These are phyloP conservation scores for Mikania micrantha DNA, from an alignment of 129 eudicot genomes.

Conservation along the genomic window DNA sequence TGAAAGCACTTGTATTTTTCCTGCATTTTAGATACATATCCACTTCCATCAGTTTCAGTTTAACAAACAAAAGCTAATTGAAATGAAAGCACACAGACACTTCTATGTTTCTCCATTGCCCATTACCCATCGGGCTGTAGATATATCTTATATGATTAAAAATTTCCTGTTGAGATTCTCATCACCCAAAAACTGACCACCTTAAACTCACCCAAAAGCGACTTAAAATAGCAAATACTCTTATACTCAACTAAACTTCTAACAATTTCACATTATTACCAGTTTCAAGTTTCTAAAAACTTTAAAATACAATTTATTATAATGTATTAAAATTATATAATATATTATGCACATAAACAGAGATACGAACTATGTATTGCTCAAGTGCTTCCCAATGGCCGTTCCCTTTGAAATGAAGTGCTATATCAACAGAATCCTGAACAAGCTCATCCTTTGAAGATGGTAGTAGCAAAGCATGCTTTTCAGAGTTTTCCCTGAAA, in stretches of 20 bases:
- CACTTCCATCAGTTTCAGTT: neutral
- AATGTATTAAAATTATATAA: neutral
- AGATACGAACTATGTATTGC: slow-evolving; percentile 67
- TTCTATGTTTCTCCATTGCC: neutral
- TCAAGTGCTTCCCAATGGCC: slow-evolving; percentile 91
- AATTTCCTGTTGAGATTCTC: neutral
- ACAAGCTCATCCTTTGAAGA: slow-evolving; percentile 50
- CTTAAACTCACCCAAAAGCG: neutral
- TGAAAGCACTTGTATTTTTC: slow-evolving; percentile 74
- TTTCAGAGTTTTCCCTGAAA: slow-evolving; percentile 49
- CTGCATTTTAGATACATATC: slow-evolving; percentile 38
- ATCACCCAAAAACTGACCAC: neutral
- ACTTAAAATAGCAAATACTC: neutral
- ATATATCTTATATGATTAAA: neutral
- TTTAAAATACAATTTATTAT: neutral
- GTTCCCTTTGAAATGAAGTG: slow-evolving; percentile 48
- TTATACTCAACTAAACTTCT: neutral
- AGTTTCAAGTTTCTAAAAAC: neutral
- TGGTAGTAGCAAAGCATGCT: slow-evolving; percentile 59
- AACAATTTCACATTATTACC: neutral
- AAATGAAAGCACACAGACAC: neutral
- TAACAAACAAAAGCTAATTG: neutral
- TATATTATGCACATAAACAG: neutral
- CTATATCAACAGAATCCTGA: slow-evolving; percentile 40
- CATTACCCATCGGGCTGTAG: neutral